Evolutionary conservation across 352 stramenopile genomes (phyloP).

Genomic region (Phytophthora idaei): DNA sequence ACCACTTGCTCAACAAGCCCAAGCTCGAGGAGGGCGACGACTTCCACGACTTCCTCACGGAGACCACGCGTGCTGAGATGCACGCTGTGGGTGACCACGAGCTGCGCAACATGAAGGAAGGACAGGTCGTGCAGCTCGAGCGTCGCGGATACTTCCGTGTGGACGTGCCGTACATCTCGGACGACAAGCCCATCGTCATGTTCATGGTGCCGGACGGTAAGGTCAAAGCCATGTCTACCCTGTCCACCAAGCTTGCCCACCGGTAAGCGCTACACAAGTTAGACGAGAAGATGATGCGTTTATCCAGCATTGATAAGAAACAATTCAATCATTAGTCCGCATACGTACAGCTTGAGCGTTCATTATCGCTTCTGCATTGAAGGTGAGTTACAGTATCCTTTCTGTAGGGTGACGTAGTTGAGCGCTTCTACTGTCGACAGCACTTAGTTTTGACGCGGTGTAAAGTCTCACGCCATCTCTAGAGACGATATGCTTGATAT

Average conservation of each 20-base stretch:
- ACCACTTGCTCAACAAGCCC: conserved; percentile 98
- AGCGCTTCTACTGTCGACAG: background rate
- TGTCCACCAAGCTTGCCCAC: conserved; percentile 55
- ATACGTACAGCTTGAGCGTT: background rate
- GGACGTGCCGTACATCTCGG: conserved; percentile 80
- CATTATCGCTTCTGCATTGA: background rate
- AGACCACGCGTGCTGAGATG: conserved; percentile 93
- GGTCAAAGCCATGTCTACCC: conserved; percentile 86
- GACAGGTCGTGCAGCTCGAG: conserved; percentile 98
- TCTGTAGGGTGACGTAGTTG: background rate
- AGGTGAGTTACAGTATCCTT: too few species aligned
- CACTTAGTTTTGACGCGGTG: too few species aligned
- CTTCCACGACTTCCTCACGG: conserved; percentile 97
- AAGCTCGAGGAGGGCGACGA: conserved; percentile 99
- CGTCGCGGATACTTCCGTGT: conserved; percentile 98
- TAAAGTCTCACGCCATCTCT: too few species aligned
- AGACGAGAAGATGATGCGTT: background rate
- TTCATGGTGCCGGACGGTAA: conserved; percentile 99
- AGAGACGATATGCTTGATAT: background rate
- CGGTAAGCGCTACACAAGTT: conserved; percentile 9
- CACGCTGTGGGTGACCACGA: conserved; percentile 95
- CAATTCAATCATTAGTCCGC: conserved; percentile 12
- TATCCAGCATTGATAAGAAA: conserved; percentile 7
- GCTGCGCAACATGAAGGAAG: conserved; percentile 93
- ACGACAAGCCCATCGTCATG: conserved; percentile 93